phyloP scores from a whole-genome alignment of 2,329 filamentous ascomycete genomes.

The Pochonia chlamydosporia region DNA sequence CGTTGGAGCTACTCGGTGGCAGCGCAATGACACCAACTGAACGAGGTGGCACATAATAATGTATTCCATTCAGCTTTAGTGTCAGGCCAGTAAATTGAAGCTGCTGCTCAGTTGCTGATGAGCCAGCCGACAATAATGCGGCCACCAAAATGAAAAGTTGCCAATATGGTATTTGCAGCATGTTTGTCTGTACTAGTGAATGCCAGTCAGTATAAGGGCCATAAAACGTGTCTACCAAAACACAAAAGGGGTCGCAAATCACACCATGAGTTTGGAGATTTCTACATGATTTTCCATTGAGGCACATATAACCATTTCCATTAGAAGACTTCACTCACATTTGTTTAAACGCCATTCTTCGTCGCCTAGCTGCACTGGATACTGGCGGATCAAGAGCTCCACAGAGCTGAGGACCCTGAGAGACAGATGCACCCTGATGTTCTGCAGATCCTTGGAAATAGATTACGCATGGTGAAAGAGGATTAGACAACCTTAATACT shows the following conservation, averaged over 20 bases:
- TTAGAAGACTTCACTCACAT: too few relatives aligned
- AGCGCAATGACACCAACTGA: background rate
- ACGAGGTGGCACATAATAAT: slow-evolving; percentile 11
- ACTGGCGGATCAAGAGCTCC: too few relatives aligned
- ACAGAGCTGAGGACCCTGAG: background rate
- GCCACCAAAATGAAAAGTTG: background rate
- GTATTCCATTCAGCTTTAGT: slow-evolving; percentile 4
- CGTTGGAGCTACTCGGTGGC: background rate
- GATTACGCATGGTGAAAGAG: background rate
- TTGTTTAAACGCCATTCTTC: too few relatives aligned
- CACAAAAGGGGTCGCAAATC: too few relatives aligned
- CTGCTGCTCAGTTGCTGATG: background rate
- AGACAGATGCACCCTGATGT: background rate
- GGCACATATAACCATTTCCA: too few relatives aligned
- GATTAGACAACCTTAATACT: too few relatives aligned
- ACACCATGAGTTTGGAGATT: too few relatives aligned
- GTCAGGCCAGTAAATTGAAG: slow-evolving; percentile 8
- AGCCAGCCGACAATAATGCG: background rate
- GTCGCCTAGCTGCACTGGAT: too few relatives aligned
- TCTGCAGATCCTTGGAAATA: background rate
- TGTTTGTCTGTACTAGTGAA: background rate
- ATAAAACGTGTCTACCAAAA: background rate
- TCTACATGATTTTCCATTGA: too few relatives aligned
- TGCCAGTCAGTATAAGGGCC: too few relatives aligned
- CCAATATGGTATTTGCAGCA: background rate